Evolutionary conservation across 768 basidiomycete species (phyloP), one percentile per base, ranked within the genome.

Genomic region (Boletellus sp.): DNA sequence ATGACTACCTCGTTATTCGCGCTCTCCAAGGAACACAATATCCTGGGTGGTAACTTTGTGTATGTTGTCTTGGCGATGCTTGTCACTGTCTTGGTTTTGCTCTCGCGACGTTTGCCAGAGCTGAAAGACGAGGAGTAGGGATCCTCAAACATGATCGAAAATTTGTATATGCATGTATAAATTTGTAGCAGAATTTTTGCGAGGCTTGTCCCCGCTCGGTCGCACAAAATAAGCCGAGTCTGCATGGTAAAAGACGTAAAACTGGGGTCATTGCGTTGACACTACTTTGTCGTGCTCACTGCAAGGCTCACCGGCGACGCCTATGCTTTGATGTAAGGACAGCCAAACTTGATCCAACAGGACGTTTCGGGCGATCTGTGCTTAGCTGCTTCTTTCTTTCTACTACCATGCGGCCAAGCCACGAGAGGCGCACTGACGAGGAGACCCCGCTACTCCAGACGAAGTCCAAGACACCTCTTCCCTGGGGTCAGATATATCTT

Each of bases 1-100:
- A 28, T 73, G 22, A 64, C 73, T 1, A 77, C 78, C 1, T 79
- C 79, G 0, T 55, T 78, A 19, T 81, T 80, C 45, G 77, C 81
- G 1, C 55, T 73, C 24, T 79, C 79, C 0, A 73, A 78, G 23
- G 59, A 81, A 52, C 61, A 72, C 53, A 73, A 75, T 34, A 33
- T 78, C 11, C 53, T 82, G 2, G 71, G 72, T 4, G 80, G 81
- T 5, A 76, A 78, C 53, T 68, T 76, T 12, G 73, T 78, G 3
- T 80, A 81, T 62, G 65, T 68, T 1, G 37, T 79, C 31, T 53
- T 81, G 11, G 61, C 67, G 1, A 32, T 62, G 0, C 52, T 79
- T 36, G 16, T 54, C 4, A 55, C 54, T 22, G n/a, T 47, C 17
- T 51, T 64, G 44, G 54, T 58, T 1, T 15, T 50, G 34, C 26